Percentiles rank a stretch among this genome's conserved stretches.
Evolutionary conservation across 768 basidiomycete genomes (phyloP).

Genomic region (Boletus rubescentipes): DNA sequence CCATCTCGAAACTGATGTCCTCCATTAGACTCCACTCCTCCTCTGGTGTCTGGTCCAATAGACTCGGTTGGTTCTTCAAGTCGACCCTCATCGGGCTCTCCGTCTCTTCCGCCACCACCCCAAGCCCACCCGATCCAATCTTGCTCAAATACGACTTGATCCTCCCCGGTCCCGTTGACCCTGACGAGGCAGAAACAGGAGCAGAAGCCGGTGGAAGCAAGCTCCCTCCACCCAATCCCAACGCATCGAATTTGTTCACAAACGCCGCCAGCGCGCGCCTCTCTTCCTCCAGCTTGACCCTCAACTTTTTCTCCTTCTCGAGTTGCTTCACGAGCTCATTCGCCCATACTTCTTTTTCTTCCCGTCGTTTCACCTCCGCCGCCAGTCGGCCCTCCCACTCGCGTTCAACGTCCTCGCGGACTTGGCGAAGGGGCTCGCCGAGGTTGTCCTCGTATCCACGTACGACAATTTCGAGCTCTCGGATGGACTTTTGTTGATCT

Average conservation of each 20-base stretch:
- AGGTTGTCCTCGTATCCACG: slow-evolving; percentile 72
- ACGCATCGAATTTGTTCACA: slow-evolving; percentile 77
- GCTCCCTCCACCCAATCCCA: slow-evolving; percentile 49
- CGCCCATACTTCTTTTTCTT: slow-evolving; percentile 73
- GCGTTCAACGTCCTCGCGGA: slow-evolving; percentile 71
- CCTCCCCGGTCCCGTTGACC: slow-evolving; percentile 32
- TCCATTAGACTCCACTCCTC: slow-evolving; percentile 47
- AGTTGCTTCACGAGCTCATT: slow-evolving; percentile 71
- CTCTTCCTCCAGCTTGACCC: slow-evolving; percentile 72
- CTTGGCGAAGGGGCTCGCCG: slow-evolving; percentile 62
- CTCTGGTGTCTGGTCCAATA: slow-evolving; percentile 61
- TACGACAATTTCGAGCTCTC: slow-evolving; percentile 73
- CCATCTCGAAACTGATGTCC: slow-evolving; percentile 56
- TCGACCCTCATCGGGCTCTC: slow-evolving; percentile 56
- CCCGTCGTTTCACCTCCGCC: slow-evolving; percentile 54
- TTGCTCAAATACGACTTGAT: slow-evolving; percentile 51
- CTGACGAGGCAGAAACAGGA: slow-evolving; percentile 4
- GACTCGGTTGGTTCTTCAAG: slow-evolving; percentile 44
- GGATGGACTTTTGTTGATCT: slow-evolving; percentile 72
- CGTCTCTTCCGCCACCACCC: slow-evolving; percentile 32
- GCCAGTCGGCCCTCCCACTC: slow-evolving; percentile 67
- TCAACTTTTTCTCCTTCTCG: slow-evolving; percentile 76
- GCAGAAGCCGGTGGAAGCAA: slow-evolving; percentile 31
- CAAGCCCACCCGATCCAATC: slow-evolving; percentile 21
- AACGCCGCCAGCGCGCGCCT: slow-evolving; percentile 76